Evolutionary conservation across 139 green algal genomes (phyloP), one percentile per base, ranked within the genome.

Genomic region (Coelastrella sp.): DNA sequence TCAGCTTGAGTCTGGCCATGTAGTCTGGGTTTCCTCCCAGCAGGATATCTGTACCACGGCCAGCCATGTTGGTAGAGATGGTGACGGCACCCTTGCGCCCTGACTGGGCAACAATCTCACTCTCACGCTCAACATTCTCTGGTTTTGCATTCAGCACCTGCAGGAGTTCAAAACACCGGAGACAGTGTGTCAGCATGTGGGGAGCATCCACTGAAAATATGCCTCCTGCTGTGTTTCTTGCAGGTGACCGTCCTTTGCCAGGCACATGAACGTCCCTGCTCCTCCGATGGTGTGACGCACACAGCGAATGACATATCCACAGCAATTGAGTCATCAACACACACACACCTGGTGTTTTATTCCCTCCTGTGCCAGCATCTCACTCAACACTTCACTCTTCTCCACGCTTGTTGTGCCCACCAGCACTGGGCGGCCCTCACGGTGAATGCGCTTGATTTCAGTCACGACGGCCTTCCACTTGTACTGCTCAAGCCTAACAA

Each of bases 31-130:
- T 95, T 15, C 93, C 93, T 8, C 74, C 98, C 80, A 99, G 95
- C 84, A 99, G 92, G 93, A 99, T 99, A 93, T 99, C 98, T 4
- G 98, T 99, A 80, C 98, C 98, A 57, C 98, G 93, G 6, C 98
- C 98, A 12, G 98, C 98, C 98, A 99, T 99, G 97, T 99, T 99
- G 87, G 98, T 99, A 72, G 98, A 97, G 59, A 99, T 99, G 56
- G 98, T 99, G 6, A 99, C 98, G 1, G 95, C 94, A 58, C 95
- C 94, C 78, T 88, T 90, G 24, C 97, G 95, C 4, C 97, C 97
- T 49, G 86, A 93, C 93, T 99, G 97, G 14, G 98, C 98, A 57
- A 99, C 96, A 86, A 99, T 99, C 95, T 99, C 98, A 75, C 90
- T 95, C 95, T 99, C 98, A 7, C 96, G 91, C 95, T 99, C 97